phyloP scores from a whole-genome alignment of 2,329 filamentous ascomycete species.

The Triangularia verruculosa region DNA sequence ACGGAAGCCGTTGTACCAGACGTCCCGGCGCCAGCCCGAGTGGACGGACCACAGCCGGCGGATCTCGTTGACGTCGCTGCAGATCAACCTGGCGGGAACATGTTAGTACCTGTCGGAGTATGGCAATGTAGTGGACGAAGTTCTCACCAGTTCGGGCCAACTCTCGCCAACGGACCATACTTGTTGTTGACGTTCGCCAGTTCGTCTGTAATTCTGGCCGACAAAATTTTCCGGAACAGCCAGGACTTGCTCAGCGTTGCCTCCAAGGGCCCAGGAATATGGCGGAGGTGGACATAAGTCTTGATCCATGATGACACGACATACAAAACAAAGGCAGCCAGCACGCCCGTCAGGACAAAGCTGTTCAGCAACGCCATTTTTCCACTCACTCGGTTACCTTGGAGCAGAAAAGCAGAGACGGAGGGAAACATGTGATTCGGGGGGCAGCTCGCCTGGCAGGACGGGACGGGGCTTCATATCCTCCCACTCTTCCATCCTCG shows the following conservation, averaged over 20 bases:
- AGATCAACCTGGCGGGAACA: constrained; percentile 16
- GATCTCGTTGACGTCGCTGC: constrained; percentile 15
- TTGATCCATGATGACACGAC: background rate
- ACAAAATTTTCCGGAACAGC: constrained; percentile 11
- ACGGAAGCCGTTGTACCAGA: constrained; percentile 20
- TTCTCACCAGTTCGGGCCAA: background rate
- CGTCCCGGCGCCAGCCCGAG: constrained; percentile 18
- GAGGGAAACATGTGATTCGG: background rate
- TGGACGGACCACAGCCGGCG: constrained; percentile 22
- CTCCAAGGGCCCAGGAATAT: constrained; percentile 17
- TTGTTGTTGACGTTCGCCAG: constrained; percentile 8
- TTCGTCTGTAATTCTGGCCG: constrained; percentile 4
- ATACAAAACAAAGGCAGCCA: background rate
- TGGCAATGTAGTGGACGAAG: background rate
- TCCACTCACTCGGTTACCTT: background rate
- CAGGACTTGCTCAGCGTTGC: constrained; percentile 17
- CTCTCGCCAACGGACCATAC: constrained; percentile 14
- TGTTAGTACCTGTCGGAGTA: constrained; percentile 11
- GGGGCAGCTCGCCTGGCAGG: background rate
- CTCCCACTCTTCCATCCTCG: background rate
- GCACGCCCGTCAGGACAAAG: background rate
- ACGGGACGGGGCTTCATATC: background rate
- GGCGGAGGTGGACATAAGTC: constrained; percentile 11
- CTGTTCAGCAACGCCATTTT: background rate
- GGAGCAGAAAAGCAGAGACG: background rate